Percentiles rank a stretch among this genome's conserved stretches.
These are phyloP conservation scores for Mesostigma viride DNA, from an alignment of 139 green algal genomes.

Conservation along the genomic window DNA sequence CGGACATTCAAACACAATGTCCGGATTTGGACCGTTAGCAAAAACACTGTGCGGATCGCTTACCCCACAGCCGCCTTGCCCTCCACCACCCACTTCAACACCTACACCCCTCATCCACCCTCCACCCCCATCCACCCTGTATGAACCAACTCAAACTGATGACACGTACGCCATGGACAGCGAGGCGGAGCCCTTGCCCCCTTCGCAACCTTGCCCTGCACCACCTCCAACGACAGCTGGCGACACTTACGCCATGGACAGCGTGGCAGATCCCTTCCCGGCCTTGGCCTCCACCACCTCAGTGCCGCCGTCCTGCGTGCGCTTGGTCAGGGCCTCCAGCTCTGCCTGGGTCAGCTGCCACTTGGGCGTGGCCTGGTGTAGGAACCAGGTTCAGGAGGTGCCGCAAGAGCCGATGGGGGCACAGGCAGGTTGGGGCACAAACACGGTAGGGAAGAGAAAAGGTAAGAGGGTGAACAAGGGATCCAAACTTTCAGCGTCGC, in stretches of 20 bases:
- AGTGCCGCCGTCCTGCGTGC: constrained; percentile 96
- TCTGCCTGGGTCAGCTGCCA: constrained; percentile 54
- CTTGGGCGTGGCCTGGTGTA: constrained; percentile 41
- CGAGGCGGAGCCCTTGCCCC: neutral
- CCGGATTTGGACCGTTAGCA: too few species aligned
- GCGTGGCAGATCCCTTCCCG: constrained; percentile 41
- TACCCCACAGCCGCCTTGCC: too few species aligned
- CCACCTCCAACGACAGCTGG: too few species aligned
- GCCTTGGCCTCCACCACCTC: constrained; percentile 70
- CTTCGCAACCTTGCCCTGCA: neutral
- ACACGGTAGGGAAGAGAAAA: constrained; percentile 7
- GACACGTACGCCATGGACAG: too few species aligned
- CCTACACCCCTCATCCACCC: too few species aligned
- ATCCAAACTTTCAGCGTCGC: neutral
- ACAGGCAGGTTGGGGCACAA: constrained; percentile 6
- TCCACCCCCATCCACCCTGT: too few species aligned
- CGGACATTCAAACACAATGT: too few species aligned
- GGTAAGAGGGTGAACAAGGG: neutral
- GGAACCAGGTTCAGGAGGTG: neutral
- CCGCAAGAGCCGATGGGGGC: neutral
- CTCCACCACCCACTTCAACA: too few species aligned
- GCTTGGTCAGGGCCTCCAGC: constrained; percentile 84
- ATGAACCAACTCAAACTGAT: too few species aligned
- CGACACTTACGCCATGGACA: constrained; percentile 40
- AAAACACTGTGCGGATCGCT: too few species aligned